Conservation (phyloP, 148 eudicot species). For the Rhododendron kiyosumense region DNA sequence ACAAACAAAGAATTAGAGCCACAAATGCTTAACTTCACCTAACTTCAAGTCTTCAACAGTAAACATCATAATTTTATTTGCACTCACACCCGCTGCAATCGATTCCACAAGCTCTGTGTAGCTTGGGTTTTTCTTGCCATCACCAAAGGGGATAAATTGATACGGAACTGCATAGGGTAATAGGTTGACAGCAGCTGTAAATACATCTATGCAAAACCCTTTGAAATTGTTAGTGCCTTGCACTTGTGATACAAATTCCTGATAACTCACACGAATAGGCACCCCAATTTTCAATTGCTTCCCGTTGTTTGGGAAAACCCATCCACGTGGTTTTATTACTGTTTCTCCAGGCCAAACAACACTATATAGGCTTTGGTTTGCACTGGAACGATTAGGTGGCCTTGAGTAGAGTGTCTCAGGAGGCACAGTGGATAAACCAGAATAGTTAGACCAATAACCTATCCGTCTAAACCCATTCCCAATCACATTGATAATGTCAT, state of each 20-base stretch:
- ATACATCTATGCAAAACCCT: slow-evolving; percentile 93
- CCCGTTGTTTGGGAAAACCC: slow-evolving; percentile 92
- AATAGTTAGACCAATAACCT: slow-evolving; percentile 89
- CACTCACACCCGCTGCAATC: slow-evolving; percentile 72
- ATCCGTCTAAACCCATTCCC: slow-evolving; percentile 69
- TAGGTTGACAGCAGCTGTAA: slow-evolving; percentile 70
- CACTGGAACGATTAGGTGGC: slow-evolving; percentile 58
- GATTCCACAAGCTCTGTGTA: slow-evolving; percentile 61
- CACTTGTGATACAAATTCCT: slow-evolving; percentile 72
- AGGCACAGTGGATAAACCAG: slow-evolving; percentile 61
- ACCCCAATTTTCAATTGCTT: slow-evolving; percentile 67
- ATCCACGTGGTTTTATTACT: slow-evolving; percentile 69
- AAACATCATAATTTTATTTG: background rate
- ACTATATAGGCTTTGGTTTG: slow-evolving; percentile 45
- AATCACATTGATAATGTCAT: slow-evolving; percentile 76
- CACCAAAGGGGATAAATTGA: slow-evolving; percentile 70
- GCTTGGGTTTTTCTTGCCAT: slow-evolving; percentile 70
- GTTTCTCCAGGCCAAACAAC: slow-evolving; percentile 89
- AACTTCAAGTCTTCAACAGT: background rate
- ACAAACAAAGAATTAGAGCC: background rate
- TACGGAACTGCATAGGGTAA: slow-evolving; percentile 87
- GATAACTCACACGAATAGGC: slow-evolving; percentile 64
- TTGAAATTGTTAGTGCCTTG: slow-evolving; percentile 50
- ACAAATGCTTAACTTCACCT: background rate
- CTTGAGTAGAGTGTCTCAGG: slow-evolving; percentile 64